phyloP scores from a whole-genome alignment of 306 rosid species.

The Potentilla sterilis region DNA sequence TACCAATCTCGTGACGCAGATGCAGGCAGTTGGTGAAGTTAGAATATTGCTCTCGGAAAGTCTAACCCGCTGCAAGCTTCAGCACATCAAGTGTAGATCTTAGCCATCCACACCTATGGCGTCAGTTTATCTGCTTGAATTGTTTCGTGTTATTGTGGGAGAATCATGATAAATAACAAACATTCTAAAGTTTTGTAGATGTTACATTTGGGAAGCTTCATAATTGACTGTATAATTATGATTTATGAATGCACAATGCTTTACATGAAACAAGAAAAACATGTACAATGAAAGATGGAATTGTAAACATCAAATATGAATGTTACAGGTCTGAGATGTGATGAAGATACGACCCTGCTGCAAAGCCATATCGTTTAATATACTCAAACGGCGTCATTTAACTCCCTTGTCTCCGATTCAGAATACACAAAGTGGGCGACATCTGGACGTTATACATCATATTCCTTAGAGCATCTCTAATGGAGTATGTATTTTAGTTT shows the following conservation, averaged over 20 bases:
- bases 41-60: not conserved
- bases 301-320: not conserved
- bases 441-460: too few relatives aligned
- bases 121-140: not conserved
- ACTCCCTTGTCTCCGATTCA: too few relatives aligned
- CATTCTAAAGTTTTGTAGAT: constrained; percentile 14
- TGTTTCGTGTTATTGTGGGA: constrained; percentile 10
- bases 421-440: too few relatives aligned
- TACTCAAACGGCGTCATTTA: too few relatives aligned
- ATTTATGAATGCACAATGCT: not conserved
- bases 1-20: constrained; percentile 66
- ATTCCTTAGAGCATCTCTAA: too few relatives aligned
- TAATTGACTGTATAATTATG: not conserved
- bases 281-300: not conserved
- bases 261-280: not conserved
- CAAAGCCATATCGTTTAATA: too few relatives aligned
- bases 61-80: constrained; percentile 17
- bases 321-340: not conserved
- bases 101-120: not conserved
- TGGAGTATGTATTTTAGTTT: too few relatives aligned
- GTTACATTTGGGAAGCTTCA: not conserved
- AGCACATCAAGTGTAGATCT: constrained; percentile 5
- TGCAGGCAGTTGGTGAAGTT: constrained; percentile 55
- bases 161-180: not conserved
- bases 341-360: not conserved